phyloP scores from a whole-genome alignment of 768 basidiomycete species.

The Butyriboletus loyo region DNA sequence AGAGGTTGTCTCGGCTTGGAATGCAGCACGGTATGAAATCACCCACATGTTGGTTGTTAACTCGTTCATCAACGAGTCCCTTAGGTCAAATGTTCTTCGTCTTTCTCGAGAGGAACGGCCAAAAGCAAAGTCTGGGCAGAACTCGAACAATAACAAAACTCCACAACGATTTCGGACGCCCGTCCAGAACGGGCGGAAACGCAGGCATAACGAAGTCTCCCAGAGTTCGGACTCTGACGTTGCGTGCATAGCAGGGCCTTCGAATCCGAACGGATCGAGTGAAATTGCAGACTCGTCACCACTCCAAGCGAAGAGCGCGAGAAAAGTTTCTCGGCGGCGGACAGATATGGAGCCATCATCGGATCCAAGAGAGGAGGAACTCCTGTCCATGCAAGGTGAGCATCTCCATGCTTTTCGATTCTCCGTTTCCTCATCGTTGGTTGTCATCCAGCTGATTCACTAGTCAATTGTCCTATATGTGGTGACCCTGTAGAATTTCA shows the following conservation, averaged over 20 bases:
- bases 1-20: slow-evolving; percentile 70
- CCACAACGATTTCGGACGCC: slow-evolving; percentile 18
- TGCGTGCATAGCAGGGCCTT: slow-evolving; percentile 31
- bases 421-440: not conserved
- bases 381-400: slow-evolving; percentile 18
- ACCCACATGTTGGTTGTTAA: not conserved
- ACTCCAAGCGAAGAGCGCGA: slow-evolving; percentile 18
- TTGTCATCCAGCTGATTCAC: slow-evolving; percentile 27
- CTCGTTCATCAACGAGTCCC: not conserved
- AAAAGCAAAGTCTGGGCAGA: slow-evolving; percentile 5
- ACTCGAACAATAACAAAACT: slow-evolving; percentile 7
- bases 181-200: slow-evolving; percentile 33
- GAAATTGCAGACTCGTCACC: slow-evolving; percentile 24
- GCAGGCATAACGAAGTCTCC: slow-evolving; percentile 27
- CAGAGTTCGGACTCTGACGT: slow-evolving; percentile 27
- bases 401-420: not conserved
- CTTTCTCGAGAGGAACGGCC: slow-evolving; percentile 37
- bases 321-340: slow-evolving; percentile 14
- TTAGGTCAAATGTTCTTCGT: slow-evolving; percentile 43
- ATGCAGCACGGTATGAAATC: slow-evolving; percentile 54
- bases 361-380: slow-evolving; percentile 32
- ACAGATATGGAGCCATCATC: slow-evolving; percentile 26
- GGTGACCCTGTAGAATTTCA: slow-evolving; percentile 40
- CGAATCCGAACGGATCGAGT: slow-evolving; percentile 22
- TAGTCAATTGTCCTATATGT: slow-evolving; percentile 66